These are phyloP conservation scores for Epichloe scottii DNA, from an alignment of 2,329 filamentous ascomycete genomes.

Conservation along the genomic window DNA sequence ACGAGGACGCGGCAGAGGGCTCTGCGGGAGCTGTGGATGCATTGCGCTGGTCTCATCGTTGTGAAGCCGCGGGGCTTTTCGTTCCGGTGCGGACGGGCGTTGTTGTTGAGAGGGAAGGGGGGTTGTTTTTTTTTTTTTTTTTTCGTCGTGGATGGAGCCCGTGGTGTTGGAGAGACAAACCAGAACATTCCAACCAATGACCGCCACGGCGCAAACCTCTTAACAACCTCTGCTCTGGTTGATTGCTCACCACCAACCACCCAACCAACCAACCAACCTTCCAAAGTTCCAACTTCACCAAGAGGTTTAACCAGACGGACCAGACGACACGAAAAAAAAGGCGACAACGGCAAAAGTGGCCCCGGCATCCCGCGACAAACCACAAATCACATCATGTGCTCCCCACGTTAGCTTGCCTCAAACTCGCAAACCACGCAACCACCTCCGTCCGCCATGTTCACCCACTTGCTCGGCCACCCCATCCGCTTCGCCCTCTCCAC, in stretches of 20 bases:
- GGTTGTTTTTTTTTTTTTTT: no score
- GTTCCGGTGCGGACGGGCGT: not conserved
- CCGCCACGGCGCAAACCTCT: not conserved
- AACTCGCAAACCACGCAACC: not conserved
- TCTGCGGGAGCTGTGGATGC: conserved; percentile 30
- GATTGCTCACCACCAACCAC: no score
- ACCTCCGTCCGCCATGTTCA: conserved; percentile 1
- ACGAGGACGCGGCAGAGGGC: conserved; percentile 37
- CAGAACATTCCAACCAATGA: not conserved
- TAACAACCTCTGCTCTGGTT: no score
- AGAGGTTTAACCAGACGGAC: no score
- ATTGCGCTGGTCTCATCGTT: conserved; percentile 25
- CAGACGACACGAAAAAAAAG: not conserved
- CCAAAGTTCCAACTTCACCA: no score
- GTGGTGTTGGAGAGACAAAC: not conserved
- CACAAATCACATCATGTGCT: not conserved
- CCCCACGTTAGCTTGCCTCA: not conserved
- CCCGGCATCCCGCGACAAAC: not conserved
- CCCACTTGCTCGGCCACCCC: conserved; percentile 27
- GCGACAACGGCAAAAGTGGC: not conserved
- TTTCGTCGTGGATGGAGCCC: not conserved
- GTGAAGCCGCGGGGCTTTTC: not conserved
- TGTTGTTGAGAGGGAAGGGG: no score
- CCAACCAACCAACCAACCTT: not conserved
- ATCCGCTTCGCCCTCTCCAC: conserved; percentile 22